These are phyloP conservation scores for Kondoa malvinella DNA, from an alignment of 768 basidiomycete genomes.

Conservation along the genomic window DNA sequence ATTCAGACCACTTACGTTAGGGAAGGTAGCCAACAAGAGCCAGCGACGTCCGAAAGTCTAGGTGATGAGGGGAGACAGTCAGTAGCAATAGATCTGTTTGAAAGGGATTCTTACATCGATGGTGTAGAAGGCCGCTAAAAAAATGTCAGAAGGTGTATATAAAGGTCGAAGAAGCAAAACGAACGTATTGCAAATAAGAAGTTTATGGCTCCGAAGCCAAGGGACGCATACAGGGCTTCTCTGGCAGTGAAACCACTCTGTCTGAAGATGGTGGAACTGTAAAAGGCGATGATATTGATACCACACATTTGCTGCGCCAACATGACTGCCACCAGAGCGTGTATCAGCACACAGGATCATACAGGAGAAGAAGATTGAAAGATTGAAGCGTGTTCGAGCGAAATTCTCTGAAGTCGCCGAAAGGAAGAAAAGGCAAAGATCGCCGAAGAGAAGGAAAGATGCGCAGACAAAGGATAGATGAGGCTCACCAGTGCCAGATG, in stretches of 20 bases:
- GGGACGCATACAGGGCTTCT: slow-evolving; percentile 14
- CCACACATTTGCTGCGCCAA: slow-evolving; percentile 19
- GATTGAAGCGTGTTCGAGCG: no score
- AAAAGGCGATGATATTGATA: slow-evolving; percentile 21
- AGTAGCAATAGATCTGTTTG: neutral
- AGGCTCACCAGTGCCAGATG: no score
- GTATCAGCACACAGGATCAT: no score
- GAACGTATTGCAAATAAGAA: slow-evolving; percentile 38
- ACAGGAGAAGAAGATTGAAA: no score
- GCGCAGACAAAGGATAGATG: no score
- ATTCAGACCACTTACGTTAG: slow-evolving; percentile 32
- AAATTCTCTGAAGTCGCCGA: no score
- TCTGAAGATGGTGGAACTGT: slow-evolving; percentile 22
- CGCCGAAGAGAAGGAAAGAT: no score
- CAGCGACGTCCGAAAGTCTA: slow-evolving; percentile 53
- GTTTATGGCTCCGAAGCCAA: slow-evolving; percentile 14
- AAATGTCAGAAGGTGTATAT: neutral
- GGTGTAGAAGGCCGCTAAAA: slow-evolving; percentile 34
- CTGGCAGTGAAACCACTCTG: slow-evolving; percentile 1
- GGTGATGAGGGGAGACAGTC: neutral
- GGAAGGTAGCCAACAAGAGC: slow-evolving; percentile 58
- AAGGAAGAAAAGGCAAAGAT: no score
- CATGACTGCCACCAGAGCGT: no score
- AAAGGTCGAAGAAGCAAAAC: slow-evolving; percentile 9
- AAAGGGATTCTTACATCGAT: neutral